Evolutionary conservation across 768 basidiomycete genomes (phyloP), one percentile per base, ranked within the genome.

Genomic region (Mycena leptocephala): DNA sequence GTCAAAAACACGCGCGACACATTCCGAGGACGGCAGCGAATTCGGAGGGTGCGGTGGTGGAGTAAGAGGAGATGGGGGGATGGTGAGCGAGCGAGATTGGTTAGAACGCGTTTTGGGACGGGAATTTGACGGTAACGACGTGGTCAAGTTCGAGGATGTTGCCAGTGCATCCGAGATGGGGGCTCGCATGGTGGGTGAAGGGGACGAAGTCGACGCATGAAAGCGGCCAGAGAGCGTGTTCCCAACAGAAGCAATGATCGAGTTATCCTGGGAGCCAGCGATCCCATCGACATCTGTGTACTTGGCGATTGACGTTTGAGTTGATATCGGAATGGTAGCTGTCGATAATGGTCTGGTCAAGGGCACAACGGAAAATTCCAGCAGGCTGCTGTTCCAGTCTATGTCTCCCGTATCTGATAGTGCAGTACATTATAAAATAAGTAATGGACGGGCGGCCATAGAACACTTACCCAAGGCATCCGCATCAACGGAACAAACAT

Each of bases 201-300:
- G 56, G 8, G 35, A 63, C n/a, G n/a, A 16, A 32, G 63, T 30
- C 8, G 65, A 53, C 22, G 26, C 66, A 55, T 64, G 51, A 56
- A 62, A 20, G 32, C 37, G 6, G 35, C 24, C 22, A 61, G 26
- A 58, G 9, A 48, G 46, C 37, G 70, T 6, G 43, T 30, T 53
- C 70, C 66, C 64, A 61, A 70, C 63, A 33, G 75, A 76, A 71
- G 63, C 35, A 48, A 33, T 71, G 46, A 58, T 68, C 51, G 62
- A 69, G 41, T 46, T 70, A 58, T 59, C n/a, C 28, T 70, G 43
- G 53, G 28, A 37, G 22, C 20, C 66, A 35, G 46, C 41, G 46
- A 71, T 61, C 22, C 63, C 70, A 71, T 76, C 75, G 70, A 61
- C 69, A 61, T 71, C 33, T 46, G 18, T 28, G 41, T 39, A 35